Evolutionary conservation across 2,329 filamentous ascomycete genomes (phyloP).

Genomic region (Aspergillus sp.): DNA sequence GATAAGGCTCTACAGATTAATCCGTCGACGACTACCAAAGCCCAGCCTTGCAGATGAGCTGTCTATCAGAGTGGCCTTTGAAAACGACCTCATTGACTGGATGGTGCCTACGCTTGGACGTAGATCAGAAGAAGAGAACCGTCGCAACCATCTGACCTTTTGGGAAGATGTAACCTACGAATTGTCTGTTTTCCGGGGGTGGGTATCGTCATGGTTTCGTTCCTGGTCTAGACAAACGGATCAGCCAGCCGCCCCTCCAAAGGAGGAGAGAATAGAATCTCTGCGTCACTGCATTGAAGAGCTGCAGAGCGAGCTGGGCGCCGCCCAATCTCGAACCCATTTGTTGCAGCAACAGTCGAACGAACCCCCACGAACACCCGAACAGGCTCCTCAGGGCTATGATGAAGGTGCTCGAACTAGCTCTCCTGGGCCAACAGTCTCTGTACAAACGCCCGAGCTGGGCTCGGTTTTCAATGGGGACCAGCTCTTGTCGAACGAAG

Average conservation of each 20-base stretch:
- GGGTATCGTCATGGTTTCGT: constrained; percentile 29
- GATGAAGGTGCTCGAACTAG: constrained; percentile 6
- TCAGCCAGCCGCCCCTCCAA: constrained; percentile 8
- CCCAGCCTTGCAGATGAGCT: constrained; percentile 36
- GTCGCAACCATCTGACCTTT: constrained; percentile 31
- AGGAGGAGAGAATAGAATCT: constrained; percentile 22
- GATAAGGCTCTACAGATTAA: constrained; percentile 35
- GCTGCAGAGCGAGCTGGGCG: constrained; percentile 23
- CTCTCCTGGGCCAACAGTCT: constrained; percentile 7
- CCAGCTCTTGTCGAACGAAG: constrained; percentile 25
- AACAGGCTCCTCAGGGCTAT: constrained; percentile 10
- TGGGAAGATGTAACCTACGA: constrained; percentile 35
- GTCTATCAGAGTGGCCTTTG: constrained; percentile 37
- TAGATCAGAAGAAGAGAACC: constrained; percentile 34
- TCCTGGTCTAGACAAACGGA: constrained; percentile 13
- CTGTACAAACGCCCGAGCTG: constrained; percentile 11
- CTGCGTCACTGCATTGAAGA: constrained; percentile 26
- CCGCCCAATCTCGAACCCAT: constrained; percentile 11
- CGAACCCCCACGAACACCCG: constrained; percentile 9
- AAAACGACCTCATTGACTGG: constrained; percentile 41
- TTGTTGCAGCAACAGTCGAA: constrained; percentile 7
- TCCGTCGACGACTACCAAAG: constrained; percentile 38
- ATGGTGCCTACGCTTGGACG: constrained; percentile 36
- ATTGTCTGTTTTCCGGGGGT: constrained; percentile 23
- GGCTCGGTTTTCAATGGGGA: constrained; percentile 12